Percentiles rank a stretch among this genome's conserved stretches.
These are phyloP conservation scores for Viola pubescens DNA, from an alignment of 441 rosid genomes.

Conservation along the genomic window DNA sequence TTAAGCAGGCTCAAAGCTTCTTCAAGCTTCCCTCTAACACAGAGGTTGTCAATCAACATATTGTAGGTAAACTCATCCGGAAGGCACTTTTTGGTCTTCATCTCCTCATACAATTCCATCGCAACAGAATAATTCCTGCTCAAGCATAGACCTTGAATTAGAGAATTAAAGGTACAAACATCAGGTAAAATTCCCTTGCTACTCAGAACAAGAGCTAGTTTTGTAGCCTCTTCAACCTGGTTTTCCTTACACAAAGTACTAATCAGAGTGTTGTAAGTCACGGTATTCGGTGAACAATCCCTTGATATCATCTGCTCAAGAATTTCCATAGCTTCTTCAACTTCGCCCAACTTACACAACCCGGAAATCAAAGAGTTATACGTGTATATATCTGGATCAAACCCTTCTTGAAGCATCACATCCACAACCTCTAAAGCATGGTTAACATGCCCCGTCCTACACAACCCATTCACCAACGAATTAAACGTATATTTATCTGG, in stretches of 20 bases:
- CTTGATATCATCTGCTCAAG: constrained; percentile 69
- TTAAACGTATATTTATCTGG: constrained; percentile 80
- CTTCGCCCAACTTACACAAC: constrained; percentile 69
- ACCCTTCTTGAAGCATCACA: constrained; percentile 79
- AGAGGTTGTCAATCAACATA: constrained; percentile 73
- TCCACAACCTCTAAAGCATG: constrained; percentile 79
- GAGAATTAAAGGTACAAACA: constrained; percentile 67
- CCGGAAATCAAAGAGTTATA: constrained; percentile 81
- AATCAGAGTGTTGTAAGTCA: constrained; percentile 76
- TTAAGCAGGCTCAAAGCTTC: constrained; percentile 64
- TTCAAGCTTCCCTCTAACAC: constrained; percentile 51
- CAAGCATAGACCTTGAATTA: constrained; percentile 74
- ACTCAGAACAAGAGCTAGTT: constrained; percentile 56
- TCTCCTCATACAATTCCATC: constrained; percentile 65
- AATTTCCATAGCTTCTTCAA: constrained; percentile 71
- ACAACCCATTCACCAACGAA: constrained; percentile 72
- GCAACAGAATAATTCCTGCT: constrained; percentile 45
- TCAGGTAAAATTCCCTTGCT: constrained; percentile 72
- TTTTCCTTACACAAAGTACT: constrained; percentile 79
- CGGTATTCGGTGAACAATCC: constrained; percentile 79
- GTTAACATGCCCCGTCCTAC: constrained; percentile 66
- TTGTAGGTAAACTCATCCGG: constrained; percentile 84
- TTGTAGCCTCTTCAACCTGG: constrained; percentile 66
- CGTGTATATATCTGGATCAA: constrained; percentile 71
- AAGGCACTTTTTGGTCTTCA: constrained; percentile 70